phyloP scores from a whole-genome alignment of 2,329 filamentous ascomycete species.

The Canariomyces notabilis region DNA sequence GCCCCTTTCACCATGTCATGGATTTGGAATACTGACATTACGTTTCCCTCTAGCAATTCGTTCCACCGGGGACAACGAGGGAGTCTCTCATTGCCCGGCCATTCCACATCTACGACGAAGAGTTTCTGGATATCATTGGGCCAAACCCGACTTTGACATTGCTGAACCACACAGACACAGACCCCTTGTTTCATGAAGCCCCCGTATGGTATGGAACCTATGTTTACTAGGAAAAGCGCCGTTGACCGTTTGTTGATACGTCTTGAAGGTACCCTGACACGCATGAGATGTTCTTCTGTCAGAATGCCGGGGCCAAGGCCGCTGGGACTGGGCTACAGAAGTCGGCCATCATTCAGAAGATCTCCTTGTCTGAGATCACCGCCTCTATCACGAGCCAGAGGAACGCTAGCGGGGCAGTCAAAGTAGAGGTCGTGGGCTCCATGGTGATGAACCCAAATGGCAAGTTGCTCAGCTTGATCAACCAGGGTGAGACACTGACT shows the following conservation, averaged over 20 bases:
- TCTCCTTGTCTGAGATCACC: conserved; percentile 39
- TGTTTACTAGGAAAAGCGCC: not conserved
- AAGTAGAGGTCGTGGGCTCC: conserved; percentile 38
- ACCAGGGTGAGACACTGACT: not conserved
- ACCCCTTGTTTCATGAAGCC: conserved; percentile 52
- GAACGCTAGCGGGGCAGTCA: conserved; percentile 37
- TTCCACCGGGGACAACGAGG: conserved; percentile 40
- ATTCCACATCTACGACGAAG: conserved; percentile 47
- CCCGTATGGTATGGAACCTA: conserved; percentile 42
- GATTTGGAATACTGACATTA: conserved; percentile 21
- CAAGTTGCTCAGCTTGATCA: conserved; percentile 20
- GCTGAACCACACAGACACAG: conserved; percentile 38
- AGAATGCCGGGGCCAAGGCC: conserved; percentile 43
- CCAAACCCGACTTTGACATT: conserved; percentile 44
- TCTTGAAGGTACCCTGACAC: conserved; percentile 35
- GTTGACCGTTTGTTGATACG: conserved; percentile 29
- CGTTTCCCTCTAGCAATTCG: conserved; percentile 27
- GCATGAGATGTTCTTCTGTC: conserved; percentile 51
- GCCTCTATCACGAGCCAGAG: conserved; percentile 34
- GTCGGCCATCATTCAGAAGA: conserved; percentile 47
- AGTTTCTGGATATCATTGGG: conserved; percentile 48
- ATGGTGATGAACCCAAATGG: conserved; percentile 48
- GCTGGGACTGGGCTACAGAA: conserved; percentile 48
- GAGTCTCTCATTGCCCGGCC: conserved; percentile 35
- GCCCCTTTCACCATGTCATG: not conserved